Base-by-base conservation (phyloP, 345 rosid genomes). In the Moricandia moricandioides region DNA sequence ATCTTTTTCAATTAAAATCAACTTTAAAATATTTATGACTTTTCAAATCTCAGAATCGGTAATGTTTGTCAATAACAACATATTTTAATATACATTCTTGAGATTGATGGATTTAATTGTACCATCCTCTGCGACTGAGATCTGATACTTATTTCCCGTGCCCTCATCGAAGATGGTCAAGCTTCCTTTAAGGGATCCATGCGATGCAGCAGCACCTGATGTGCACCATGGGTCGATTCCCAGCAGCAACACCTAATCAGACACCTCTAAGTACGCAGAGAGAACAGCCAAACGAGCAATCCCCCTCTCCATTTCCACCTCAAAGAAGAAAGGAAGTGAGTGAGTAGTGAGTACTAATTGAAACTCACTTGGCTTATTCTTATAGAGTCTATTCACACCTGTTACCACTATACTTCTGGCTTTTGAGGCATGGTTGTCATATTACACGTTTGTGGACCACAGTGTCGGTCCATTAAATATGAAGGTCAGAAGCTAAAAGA, bases 41-140 rank as follows among this genome's bases (percentile, higher is more conserved):
- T n/a, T n/a, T n/a, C n/a, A 21, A 21, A 21, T 21, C 24, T 21
- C 24, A 21, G 1, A 2, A 21, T 21, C 24, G 24, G 24, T 21
- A 0, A 1, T 21, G 24, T 21, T 40, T 5, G 8, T 33, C 37
- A 7, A 33, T 6, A 6, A 51, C 24, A 14, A 49, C 2, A 3
- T 54, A 8, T 6, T 26, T 52, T 7, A 26, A 30, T 9, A 10
- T 69, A 92, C 98, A 95, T 87, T 86, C 80, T 88, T 94, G 21
- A 94, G 81, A 75, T 90, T 93, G 64, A 88, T 33, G 72, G 98
- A 81, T 80, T 81, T 90, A 10, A 88, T 72, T 61, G 98, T 84
- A 79, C 93, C 98, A 45, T 88, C 64, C 14, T 82, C 73, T 47
- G 97, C 82, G 9, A 90, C 82, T 10, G 75, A 77, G 18, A 91